Base-by-base conservation (phyloP, 805 yeast genomes). In the Ogataea trehalophila region DNA sequence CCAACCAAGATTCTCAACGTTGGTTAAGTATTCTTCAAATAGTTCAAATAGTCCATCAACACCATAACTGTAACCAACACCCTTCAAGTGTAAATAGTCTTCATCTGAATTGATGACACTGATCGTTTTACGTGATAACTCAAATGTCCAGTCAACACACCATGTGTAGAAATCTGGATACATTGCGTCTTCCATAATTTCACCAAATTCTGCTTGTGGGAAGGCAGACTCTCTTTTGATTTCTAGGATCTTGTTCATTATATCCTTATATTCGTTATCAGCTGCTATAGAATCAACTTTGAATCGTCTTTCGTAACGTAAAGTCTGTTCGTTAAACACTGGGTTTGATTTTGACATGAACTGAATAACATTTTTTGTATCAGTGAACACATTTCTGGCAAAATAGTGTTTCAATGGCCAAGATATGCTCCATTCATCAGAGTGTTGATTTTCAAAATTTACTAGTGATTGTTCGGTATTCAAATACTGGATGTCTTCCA, bases 131-230 rank as follows among this genome's bases (percentile, higher is more conserved):
- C 40, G 35, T 3, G 44, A 36, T 18, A 55, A 29, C 14, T 50
- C 44, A 5, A 38, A 9, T 36, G 56, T 51, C 48, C 53, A 53
- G n/a, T 50, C 50, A 16, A 50, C 52, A 34, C 53, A 44, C 20
- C 23, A 33, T 5, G 51, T 45, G 39, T 48, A 56, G 38, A 36
- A 51, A 39, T 53, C 57, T 2, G 53, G 52, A 33, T 46, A 56
- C 26, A 53, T 45, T 20, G 41, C 46, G 14, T 37, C 41, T 22
- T 46, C 52, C 3, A 45, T 18, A 1, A 48, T 20, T 9, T 37
- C 43, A 16, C 42, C 29, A 38, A 50, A 56, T 20, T 50, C 54
- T 2, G 18, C n/a, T 2, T 18, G 29, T 2, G 52, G 41, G 22
- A 46, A 48, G 6, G 11, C 8, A 2, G 57, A 42, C 13, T 48